Percentiles rank a stretch among this genome's conserved stretches.
Evolutionary conservation across 2,329 filamentous ascomycete genomes (phyloP).

Genomic region (Cryphonectria parasitica): DNA sequence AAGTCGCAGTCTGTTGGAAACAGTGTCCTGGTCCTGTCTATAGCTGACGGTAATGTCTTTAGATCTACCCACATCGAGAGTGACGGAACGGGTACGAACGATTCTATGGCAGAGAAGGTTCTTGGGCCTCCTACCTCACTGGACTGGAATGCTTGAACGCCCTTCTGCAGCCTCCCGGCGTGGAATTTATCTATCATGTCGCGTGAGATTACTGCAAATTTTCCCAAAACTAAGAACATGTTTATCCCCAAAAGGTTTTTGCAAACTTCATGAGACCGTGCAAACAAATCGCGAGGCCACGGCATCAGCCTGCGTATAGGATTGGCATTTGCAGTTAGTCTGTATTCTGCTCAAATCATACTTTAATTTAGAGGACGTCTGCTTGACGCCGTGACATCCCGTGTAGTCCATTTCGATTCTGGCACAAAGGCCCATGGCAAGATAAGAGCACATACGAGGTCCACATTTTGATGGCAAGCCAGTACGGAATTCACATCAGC

Average conservation of each 20-base stretch:
- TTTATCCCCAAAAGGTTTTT: background rate
- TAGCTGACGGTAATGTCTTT: constrained; percentile 1
- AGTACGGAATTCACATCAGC: background rate
- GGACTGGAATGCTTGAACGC: constrained; percentile 24
- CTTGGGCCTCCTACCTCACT: constrained; percentile 15
- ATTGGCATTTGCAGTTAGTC: background rate
- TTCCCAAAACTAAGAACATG: background rate
- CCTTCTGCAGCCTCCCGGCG: background rate
- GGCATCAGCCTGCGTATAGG: background rate
- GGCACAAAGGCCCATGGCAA: background rate
- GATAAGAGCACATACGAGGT: background rate
- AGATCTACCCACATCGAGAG: constrained; percentile 77
- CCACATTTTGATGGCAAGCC: too few relatives aligned
- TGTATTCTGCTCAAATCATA: background rate
- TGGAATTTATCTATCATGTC: background rate
- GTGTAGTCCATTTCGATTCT: background rate
- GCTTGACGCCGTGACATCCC: background rate
- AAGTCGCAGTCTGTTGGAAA: background rate
- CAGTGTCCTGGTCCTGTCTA: too few relatives aligned
- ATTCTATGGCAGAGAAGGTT: constrained; percentile 55
- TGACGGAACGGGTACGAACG: constrained; percentile 79
- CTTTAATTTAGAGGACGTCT: background rate
- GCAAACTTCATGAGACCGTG: background rate
- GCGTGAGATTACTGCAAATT: background rate
- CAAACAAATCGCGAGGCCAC: background rate